phyloP scores from a whole-genome alignment of 2,329 filamentous ascomycete species.

The Aureobasidium lini region DNA sequence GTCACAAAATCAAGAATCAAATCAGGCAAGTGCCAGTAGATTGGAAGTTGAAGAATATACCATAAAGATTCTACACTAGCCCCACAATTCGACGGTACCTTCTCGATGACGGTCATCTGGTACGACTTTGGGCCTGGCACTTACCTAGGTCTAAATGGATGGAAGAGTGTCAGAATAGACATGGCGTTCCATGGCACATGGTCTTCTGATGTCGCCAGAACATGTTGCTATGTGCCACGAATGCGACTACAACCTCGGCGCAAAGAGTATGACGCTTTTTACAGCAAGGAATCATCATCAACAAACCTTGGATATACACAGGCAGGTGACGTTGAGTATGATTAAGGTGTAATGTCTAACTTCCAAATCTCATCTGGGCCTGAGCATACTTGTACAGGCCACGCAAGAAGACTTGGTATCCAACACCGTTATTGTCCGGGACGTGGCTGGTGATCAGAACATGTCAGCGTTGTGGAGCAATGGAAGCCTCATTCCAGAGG shows the following conservation, averaged over 20 bases:
- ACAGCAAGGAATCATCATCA: neutral
- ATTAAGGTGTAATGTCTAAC: conserved; percentile 30
- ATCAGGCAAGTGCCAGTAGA: neutral
- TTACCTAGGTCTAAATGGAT: neutral
- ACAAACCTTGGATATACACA: neutral
- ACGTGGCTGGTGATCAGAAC: conserved; percentile 33
- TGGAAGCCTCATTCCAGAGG: neutral
- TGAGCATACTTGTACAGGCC: conserved; percentile 77
- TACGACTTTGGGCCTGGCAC: neutral
- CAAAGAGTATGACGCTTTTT: conserved; percentile 6
- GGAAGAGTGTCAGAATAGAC: neutral
- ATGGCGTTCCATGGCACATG: neutral
- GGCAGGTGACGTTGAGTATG: neutral
- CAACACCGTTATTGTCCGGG: conserved; percentile 71
- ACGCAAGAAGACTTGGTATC: conserved; percentile 87
- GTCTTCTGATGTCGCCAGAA: neutral
- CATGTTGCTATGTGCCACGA: conserved; percentile 1
- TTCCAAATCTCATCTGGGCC: conserved; percentile 80
- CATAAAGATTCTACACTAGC: neutral
- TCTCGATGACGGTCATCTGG: conserved; percentile 1
- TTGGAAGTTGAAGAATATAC: neutral
- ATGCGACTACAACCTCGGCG: neutral
- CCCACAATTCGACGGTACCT: neutral
- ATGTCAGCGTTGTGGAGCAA: conserved; percentile 12
- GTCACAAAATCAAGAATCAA: conserved; percentile 1